Conservation (phyloP, 208 protist species). For the Leishmania arabica region DNA sequence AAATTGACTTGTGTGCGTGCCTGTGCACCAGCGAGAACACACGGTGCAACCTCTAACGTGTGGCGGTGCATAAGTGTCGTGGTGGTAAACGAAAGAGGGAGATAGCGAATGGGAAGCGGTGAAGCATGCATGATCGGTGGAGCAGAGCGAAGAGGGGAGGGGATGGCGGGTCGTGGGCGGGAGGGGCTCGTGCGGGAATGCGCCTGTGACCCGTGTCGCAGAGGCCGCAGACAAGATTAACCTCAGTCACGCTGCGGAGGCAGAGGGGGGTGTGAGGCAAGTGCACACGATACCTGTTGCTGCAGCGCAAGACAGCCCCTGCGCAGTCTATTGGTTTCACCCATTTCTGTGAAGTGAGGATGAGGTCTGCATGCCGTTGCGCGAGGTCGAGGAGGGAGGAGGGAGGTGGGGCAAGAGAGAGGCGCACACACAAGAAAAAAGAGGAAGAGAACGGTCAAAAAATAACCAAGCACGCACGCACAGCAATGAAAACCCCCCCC, state of each 20-base stretch:
- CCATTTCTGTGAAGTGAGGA: neutral
- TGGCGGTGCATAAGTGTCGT: neutral
- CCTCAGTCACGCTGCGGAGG: conserved; percentile 1
- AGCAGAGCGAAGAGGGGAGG: neutral
- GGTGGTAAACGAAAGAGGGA: neutral
- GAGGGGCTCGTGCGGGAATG: neutral
- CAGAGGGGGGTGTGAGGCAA: neutral
- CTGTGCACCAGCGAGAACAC: neutral
- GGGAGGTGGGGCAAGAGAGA: neutral
- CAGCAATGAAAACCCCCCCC: too few species aligned
- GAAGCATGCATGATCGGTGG: neutral
- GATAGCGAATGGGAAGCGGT: neutral
- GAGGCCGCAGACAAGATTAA: neutral
- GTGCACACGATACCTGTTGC: neutral
- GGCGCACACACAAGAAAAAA: neutral
- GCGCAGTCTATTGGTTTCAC: neutral
- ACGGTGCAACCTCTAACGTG: neutral
- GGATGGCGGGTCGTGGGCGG: neutral
- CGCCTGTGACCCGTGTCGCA: neutral
- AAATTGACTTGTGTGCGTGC: neutral
- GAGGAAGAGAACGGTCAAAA: neutral
- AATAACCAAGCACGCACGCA: neutral
- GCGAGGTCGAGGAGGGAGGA: neutral
- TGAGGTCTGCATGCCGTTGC: neutral
- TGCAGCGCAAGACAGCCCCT: neutral